phyloP scores from a whole-genome alignment of 1,284 basidiomycete species.

The Leccinum brunneo-olivaceum region DNA sequence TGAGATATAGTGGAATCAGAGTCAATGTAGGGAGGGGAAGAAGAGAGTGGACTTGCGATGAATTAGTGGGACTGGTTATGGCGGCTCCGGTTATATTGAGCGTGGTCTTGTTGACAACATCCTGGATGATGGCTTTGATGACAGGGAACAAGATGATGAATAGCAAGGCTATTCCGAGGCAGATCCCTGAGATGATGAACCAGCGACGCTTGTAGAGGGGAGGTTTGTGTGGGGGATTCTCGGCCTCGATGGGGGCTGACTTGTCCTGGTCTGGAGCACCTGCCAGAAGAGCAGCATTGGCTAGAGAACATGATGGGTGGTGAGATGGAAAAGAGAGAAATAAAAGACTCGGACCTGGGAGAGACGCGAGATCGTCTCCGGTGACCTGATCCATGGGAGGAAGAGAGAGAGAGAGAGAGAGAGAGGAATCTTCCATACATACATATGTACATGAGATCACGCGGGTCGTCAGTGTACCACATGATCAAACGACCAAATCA shows the following conservation, averaged over 20 bases:
- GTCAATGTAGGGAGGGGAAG: not conserved
- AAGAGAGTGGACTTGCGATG: slow-evolving; percentile 37
- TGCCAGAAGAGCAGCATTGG: slow-evolving; percentile 34
- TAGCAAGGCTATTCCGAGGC: slow-evolving; percentile 51
- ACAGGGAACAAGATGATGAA: slow-evolving; percentile 64
- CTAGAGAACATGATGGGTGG: slow-evolving; percentile 21
- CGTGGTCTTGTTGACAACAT: slow-evolving; percentile 49
- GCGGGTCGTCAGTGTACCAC: too few species aligned
- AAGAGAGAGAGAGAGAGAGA: not conserved
- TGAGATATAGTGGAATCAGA: slow-evolving; percentile 17
- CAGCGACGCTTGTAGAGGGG: slow-evolving; percentile 36
- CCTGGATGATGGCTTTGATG: slow-evolving; percentile 55
- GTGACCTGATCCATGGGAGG: slow-evolving; percentile 36
- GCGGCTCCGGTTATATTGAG: slow-evolving; percentile 46
- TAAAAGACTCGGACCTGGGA: slow-evolving; percentile 32
- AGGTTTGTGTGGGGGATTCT: slow-evolving; percentile 14
- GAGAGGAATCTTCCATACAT: too few species aligned
- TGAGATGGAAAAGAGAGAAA: slow-evolving; percentile 1
- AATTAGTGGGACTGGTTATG: slow-evolving; percentile 47
- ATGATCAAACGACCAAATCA: too few species aligned
- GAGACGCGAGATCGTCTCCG: slow-evolving; percentile 24
- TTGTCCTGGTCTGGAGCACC: slow-evolving; percentile 26
- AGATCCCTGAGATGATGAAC: slow-evolving; percentile 42
- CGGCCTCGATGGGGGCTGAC: too few species aligned
- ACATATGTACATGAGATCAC: too few species aligned